Evolutionary conservation across 768 basidiomycete species (phyloP), one percentile per base, ranked within the genome.

Genomic region (Leucocoprinus sp.): DNA sequence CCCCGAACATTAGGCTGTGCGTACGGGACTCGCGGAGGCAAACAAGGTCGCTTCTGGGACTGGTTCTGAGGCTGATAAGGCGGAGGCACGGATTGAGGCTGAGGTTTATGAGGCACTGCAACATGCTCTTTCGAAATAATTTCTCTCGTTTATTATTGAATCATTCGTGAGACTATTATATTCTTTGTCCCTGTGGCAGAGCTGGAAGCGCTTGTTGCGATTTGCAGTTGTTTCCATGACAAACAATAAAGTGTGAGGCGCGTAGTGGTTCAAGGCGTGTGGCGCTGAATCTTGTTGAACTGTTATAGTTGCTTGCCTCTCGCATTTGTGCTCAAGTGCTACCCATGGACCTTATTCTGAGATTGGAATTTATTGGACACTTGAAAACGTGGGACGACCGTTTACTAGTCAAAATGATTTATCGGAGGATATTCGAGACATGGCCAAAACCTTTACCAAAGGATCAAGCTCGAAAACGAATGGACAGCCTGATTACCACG

Each of bases 81-180:
- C 83, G 50, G 93, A 93, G 68, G 96, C 93, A 24, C 78, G 80
- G 54, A 80, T 97, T 61, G 95, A 99, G 69, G 86, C 87, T 27
- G 93, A 95, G 60, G 93, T 98, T 47, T 97, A 93, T 61, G 96
- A 98, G 72, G 80, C 90, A 34, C 73, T 99, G 49, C 93, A 97
- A 64, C 78, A 86, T 53, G 92, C 92, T 54, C 66, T 98, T 53
- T 61, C 67, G 37, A 68, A 69, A 56, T 70, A 64, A 54, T 48
- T 39, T 28, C 42, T 40, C 24, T 37, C 31, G 50, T 34, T 51
- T 34, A 31, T 38, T 48, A 33, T 33, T 36, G 40, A 40, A 51
- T 21, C 38, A 29, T 15, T 38, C 24, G 39, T 34, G 41, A 42
- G 38, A 27, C 34, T 17, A 34, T 40, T 8, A 24, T 27, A 8